These are phyloP conservation scores for Aegle marmelos DNA, from an alignment of 345 rosid species.

Conservation along the genomic window DNA sequence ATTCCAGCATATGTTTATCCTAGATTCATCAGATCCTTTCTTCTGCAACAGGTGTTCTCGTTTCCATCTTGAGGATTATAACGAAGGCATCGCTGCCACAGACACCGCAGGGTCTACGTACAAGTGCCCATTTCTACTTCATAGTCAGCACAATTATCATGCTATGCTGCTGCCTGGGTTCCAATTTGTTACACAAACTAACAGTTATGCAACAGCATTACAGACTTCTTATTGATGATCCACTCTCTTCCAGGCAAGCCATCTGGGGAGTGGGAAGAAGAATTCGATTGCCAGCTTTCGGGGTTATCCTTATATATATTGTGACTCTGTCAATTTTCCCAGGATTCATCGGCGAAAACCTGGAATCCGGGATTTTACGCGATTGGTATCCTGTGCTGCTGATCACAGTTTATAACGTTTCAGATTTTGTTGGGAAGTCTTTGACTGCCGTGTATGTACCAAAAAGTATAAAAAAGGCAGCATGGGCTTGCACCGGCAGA, in stretches of 20 bases:
- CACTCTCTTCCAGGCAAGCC: slow-evolving; percentile 28
- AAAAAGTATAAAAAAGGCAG: slow-evolving; percentile 50
- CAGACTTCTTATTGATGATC: slow-evolving; percentile 24
- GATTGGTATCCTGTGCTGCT: slow-evolving; percentile 88
- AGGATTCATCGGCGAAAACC: slow-evolving; percentile 69
- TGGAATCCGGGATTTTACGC: slow-evolving; percentile 47
- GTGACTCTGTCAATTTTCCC: slow-evolving; percentile 88
- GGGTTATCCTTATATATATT: slow-evolving; percentile 53
- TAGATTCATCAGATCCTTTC: not conserved
- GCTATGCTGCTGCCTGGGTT: slow-evolving; percentile 54
- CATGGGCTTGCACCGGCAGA: slow-evolving; percentile 66
- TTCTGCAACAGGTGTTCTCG: slow-evolving; percentile 56
- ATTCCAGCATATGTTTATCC: no score
- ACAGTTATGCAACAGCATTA: slow-evolving; percentile 64
- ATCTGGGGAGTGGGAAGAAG: slow-evolving; percentile 53
- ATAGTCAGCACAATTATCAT: slow-evolving; percentile 61
- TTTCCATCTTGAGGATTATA: slow-evolving; percentile 66
- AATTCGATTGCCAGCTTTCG: slow-evolving; percentile 55
- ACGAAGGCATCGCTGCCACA: slow-evolving; percentile 87
- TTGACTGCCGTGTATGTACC: slow-evolving; percentile 57
- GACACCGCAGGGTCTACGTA: slow-evolving; percentile 59
- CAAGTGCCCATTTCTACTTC: slow-evolving; percentile 78
- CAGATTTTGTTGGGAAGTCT: slow-evolving; percentile 81
- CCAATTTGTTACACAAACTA: slow-evolving; percentile 66
- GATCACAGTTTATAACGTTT: slow-evolving; percentile 66